Conservation (phyloP, 352 stramenopile genomes). For the Pythium aquatile region DNA sequence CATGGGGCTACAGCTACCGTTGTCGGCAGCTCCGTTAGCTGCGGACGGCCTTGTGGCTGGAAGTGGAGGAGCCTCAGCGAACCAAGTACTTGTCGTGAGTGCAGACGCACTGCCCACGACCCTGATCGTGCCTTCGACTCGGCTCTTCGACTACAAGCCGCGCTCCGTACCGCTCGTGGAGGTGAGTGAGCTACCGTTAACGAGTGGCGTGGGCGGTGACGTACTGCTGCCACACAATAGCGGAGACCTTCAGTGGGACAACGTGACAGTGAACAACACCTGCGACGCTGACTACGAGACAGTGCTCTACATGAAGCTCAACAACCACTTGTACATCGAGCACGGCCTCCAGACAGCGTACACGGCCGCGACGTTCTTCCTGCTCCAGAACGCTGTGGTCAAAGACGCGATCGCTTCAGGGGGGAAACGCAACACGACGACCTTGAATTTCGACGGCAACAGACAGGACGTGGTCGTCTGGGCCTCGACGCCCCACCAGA, state of each 20-base stretch:
- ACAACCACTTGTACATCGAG: constrained; percentile 13
- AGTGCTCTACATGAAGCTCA: not conserved
- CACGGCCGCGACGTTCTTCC: constrained; percentile 6
- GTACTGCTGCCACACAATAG: not conserved
- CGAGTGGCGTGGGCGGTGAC: not conserved
- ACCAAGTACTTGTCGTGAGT: constrained; percentile 7
- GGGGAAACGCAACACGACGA: not conserved
- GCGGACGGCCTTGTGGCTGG: not conserved
- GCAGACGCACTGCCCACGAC: not conserved
- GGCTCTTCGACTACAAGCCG: not conserved
- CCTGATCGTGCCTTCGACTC: not conserved
- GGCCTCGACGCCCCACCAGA: not conserved
- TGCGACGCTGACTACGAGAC: not conserved
- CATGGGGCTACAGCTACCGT: not conserved
- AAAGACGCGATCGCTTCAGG: not conserved
- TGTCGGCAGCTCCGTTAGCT: not conserved
- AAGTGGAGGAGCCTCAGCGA: not conserved
- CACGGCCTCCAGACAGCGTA: constrained; percentile 2
- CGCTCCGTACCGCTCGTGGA: constrained; percentile 7
- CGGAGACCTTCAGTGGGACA: not conserved
- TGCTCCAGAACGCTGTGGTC: constrained; percentile 7
- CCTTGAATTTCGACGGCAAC: not conserved
- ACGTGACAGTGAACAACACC: not conserved
- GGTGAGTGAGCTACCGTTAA: not conserved
- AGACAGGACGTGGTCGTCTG: not conserved